phyloP scores from a whole-genome alignment of 257 asterid species.

The Solanum medicagineum region DNA sequence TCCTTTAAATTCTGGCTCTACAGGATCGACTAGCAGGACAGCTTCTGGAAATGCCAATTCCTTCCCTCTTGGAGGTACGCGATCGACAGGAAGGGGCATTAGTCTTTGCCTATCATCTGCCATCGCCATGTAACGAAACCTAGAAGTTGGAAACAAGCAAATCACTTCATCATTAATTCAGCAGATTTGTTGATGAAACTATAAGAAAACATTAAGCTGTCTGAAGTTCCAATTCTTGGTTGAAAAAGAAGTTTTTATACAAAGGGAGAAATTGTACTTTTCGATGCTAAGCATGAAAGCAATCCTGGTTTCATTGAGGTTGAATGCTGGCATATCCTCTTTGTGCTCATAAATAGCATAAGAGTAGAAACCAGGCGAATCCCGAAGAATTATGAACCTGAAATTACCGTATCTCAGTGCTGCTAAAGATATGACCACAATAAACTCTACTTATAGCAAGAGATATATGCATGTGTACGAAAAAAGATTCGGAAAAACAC shows the following conservation, averaged over 20 bases:
- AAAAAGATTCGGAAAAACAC: not conserved
- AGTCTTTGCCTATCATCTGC: constrained; percentile 61
- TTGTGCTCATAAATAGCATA: constrained; percentile 39
- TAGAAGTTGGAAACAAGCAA: constrained; percentile 6
- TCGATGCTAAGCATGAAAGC: constrained; percentile 43
- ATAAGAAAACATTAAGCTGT: not conserved
- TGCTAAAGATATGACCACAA: not conserved
- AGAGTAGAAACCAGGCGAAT: constrained; percentile 41
- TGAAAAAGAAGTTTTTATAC: not conserved
- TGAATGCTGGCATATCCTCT: constrained; percentile 38
- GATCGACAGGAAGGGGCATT: constrained; percentile 78
- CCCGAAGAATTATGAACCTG: constrained; percentile 37
- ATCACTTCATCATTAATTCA: not conserved
- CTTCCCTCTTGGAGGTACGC: constrained; percentile 68
- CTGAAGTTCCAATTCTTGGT: not conserved
- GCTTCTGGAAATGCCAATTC: constrained; percentile 84
- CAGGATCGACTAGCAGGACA: constrained; percentile 70
- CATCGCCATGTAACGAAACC: constrained; percentile 75
- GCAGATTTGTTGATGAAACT: not conserved
- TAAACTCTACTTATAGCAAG: not conserved
- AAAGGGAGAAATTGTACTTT: constrained; percentile 11
- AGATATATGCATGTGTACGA: not conserved
- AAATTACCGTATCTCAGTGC: not conserved
- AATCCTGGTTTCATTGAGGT: constrained; percentile 36
- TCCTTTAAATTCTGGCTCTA: constrained; percentile 75